Evolutionary conservation across 108 stramenopile species (phyloP), one percentile per base, ranked within the genome.

Genomic region (Heterococcus sp.): DNA sequence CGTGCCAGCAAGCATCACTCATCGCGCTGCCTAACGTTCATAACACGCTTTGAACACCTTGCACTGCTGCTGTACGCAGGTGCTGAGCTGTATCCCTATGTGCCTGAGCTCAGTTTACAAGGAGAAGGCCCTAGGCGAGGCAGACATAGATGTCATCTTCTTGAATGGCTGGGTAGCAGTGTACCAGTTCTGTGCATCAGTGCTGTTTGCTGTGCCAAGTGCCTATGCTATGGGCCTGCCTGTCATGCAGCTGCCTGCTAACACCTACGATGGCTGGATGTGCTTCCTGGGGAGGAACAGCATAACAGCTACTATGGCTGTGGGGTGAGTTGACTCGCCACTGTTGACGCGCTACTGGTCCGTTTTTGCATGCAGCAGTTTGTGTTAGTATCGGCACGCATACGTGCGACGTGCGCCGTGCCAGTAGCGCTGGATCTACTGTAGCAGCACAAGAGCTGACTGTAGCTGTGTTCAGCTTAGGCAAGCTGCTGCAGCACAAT

Each of bases 131-230:
- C 72, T 95, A 32, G 91, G 91, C 2, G 89, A 90, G 46, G 74
- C 71, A n/a, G 89, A 91, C 38, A 85, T 97, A 72, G 94, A 95
- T 78, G 93, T 95, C 1, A 90, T 96, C 33, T 93, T 89, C 77
- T 72, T 97, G 35, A 97, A 95, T 85, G 95, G 96, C 35, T 97
- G 93, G 93, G 92, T 97, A 26, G 92, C 95, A 5, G 37, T 93
- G 30, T 97, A 92, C 78, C 96, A 97, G 86, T 89, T 93, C 63
- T 32, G 94, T 33, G 91, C 88, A 75, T 88, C 92, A 4, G 69
- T 95, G 3, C 84, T 89, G 8, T 67, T 95, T 63, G 90, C 91
- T n/a, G 75, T 94, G 67, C 95, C 95, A 32, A 77, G 93, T 66
- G 89, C 95, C 0, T 73, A 87, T 35, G 87, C 87, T 2, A 82